A percentile compares a stretch with the other conserved stretches of the same genome.
Evolutionary conservation across 768 basidiomycete genomes (phyloP).

Genomic region (Tylopilus vinaceipallidus): DNA sequence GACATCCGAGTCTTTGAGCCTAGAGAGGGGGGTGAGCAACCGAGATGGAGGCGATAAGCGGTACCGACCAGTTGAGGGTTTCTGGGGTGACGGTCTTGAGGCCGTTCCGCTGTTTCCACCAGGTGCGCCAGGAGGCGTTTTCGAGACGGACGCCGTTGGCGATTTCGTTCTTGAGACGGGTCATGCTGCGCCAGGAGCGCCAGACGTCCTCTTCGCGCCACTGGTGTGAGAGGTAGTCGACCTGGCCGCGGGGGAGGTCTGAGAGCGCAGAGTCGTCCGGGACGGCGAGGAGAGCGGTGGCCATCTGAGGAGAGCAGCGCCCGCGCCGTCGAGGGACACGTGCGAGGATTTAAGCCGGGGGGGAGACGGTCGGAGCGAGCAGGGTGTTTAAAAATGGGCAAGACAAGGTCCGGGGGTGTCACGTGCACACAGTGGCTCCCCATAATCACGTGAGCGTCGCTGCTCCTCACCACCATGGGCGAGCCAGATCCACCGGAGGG

Average conservation of each 20-base stretch:
- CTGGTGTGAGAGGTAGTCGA: conserved; percentile 97
- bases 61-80: conserved; percentile 94
- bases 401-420: conserved; percentile 9
- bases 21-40: conserved; percentile 34
- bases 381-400: conserved; percentile 18
- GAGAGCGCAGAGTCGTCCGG: conserved; percentile 80
- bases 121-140: conserved; percentile 98
- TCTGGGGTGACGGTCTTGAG: conserved; percentile 94
- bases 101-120: conserved; percentile 99
- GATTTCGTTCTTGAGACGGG: conserved; percentile 96
- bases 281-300: conserved; percentile 58
- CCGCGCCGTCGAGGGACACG: too few species aligned
- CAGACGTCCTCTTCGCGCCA: conserved; percentile 99
- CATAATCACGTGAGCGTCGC: too few species aligned
- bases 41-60: neutral
- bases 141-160: conserved; percentile 92
- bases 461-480: too few species aligned
- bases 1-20: conserved; percentile 99
- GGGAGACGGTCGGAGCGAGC: conserved; percentile 12
- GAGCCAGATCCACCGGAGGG: too few species aligned
- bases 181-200: conserved; percentile 99
- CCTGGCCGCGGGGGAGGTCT: conserved; percentile 87
- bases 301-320: conserved; percentile 36
- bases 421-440: too few species aligned
- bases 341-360: too few species aligned